Conservation (phyloP, 495 filamentous ascomycete species). For the Extremus antarcticus region DNA sequence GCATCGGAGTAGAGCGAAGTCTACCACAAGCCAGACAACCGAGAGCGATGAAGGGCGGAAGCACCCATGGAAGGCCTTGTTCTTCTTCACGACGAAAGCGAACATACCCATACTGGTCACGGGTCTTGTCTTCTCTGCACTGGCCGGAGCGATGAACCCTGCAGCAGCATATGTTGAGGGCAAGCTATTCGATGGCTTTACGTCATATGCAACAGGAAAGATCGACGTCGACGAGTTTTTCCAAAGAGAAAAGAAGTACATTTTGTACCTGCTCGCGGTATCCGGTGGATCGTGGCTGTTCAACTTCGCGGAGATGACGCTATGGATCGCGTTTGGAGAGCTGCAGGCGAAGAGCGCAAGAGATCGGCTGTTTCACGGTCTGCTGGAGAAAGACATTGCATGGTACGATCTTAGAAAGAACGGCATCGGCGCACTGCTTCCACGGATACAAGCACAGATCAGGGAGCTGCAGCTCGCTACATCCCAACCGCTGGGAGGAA, state of each 20-base stretch:
- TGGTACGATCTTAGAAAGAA: constrained; percentile 73
- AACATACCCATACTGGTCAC: constrained; percentile 46
- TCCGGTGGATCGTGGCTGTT: constrained; percentile 54
- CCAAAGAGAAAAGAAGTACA: constrained; percentile 45
- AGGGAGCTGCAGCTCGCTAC: constrained; percentile 72
- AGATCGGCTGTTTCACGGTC: constrained; percentile 49
- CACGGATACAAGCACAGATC: constrained; percentile 61
- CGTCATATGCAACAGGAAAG: constrained; percentile 49
- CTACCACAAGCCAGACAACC: neutral
- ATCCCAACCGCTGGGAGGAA: constrained; percentile 65
- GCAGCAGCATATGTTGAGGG: constrained; percentile 62
- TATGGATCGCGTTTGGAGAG: constrained; percentile 71
- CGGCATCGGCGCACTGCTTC: constrained; percentile 62
- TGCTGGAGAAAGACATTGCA: constrained; percentile 60
- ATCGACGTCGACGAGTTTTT: constrained; percentile 42
- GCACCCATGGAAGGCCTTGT: constrained; percentile 42
- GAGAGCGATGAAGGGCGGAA: neutral
- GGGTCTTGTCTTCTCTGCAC: constrained; percentile 45
- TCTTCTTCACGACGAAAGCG: constrained; percentile 56
- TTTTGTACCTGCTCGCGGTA: constrained; percentile 46
- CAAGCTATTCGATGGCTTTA: constrained; percentile 60
- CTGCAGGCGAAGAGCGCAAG: constrained; percentile 60
- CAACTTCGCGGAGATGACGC: constrained; percentile 50
- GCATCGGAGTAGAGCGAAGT: neutral
- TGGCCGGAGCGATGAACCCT: constrained; percentile 53